Evolutionary conservation across 1,284 basidiomycete genomes (phyloP).

Genomic region (Fistulinella cinereoalba): DNA sequence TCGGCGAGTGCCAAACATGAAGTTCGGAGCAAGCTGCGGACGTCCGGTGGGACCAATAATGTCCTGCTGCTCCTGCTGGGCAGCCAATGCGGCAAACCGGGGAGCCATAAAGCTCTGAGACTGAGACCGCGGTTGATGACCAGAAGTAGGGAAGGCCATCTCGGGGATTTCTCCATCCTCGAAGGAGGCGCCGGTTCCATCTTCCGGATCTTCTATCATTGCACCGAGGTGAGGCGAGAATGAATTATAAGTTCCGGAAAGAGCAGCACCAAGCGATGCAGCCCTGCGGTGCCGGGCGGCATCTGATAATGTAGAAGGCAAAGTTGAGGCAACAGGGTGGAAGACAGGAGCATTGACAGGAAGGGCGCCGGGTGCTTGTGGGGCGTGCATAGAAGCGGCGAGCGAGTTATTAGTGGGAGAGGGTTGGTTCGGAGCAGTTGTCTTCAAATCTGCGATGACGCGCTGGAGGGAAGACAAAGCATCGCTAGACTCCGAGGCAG

Average conservation of each 20-base stretch:
- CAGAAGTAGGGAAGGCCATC: constrained; percentile 43
- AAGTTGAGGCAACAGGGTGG: constrained; percentile 61
- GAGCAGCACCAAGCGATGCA: constrained; percentile 61
- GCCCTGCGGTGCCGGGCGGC: constrained; percentile 75
- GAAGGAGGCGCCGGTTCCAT: constrained; percentile 46
- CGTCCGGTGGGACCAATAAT: constrained; percentile 74
- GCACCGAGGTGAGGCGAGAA: constrained; percentile 76
- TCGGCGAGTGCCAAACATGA: constrained; percentile 82
- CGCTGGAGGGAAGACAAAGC: constrained; percentile 77
- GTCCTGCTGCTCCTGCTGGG: constrained; percentile 72
- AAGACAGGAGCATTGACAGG: constrained; percentile 67
- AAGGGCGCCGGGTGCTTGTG: constrained; percentile 45
- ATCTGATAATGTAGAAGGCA: constrained; percentile 48
- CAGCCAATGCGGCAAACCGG: constrained; percentile 81
- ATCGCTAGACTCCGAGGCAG: constrained; percentile 58
- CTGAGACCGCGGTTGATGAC: constrained; percentile 68
- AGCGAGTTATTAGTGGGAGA: constrained; percentile 38
- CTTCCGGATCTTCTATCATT: constrained; percentile 79
- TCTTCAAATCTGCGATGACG: constrained; percentile 81
- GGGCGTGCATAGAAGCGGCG: constrained; percentile 44
- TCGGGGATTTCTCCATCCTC: constrained; percentile 80
- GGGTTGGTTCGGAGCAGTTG: constrained; percentile 51
- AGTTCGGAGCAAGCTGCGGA: constrained; percentile 84
- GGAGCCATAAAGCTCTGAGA: constrained; percentile 83
- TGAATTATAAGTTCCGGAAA: constrained; percentile 59